A percentile compares a stretch with the other conserved stretches of the same genome.
These are phyloP conservation scores for Stylonectria norvegica DNA, from an alignment of 2,329 filamentous ascomycete species.

Conservation along the genomic window DNA sequence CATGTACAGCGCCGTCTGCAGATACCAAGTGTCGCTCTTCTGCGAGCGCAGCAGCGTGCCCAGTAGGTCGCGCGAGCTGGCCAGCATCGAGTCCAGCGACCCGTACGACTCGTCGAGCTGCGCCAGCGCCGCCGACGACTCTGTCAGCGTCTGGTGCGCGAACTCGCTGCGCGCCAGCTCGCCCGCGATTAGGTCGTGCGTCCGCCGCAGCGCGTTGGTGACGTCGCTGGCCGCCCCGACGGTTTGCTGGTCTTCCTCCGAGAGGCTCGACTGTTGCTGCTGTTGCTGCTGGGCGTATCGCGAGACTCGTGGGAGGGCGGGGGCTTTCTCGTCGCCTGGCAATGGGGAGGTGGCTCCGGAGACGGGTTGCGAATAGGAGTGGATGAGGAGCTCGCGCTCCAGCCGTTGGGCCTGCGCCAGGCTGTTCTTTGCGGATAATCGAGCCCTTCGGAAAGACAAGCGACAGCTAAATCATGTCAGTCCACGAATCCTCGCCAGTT, in stretches of 20 bases:
- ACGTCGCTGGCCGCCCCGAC: constrained; percentile 78
- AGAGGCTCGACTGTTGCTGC: constrained; percentile 35
- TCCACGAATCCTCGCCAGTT: background rate
- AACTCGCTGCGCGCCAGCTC: constrained; percentile 86
- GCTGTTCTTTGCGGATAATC: constrained; percentile 72
- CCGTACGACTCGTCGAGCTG: constrained; percentile 79
- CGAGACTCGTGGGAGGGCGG: constrained; percentile 19
- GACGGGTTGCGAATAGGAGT: constrained; percentile 52
- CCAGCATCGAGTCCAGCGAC: constrained; percentile 72
- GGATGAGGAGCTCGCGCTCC: constrained; percentile 73
- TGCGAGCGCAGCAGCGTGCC: constrained; percentile 78
- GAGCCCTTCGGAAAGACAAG: constrained; percentile 74
- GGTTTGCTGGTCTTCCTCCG: constrained; percentile 69
- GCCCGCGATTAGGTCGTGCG: constrained; percentile 79
- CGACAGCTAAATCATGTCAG: constrained; percentile 44
- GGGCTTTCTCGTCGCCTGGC: constrained; percentile 20
- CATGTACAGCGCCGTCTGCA: constrained; percentile 84
- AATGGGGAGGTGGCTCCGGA: constrained; percentile 32
- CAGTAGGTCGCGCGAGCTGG: constrained; percentile 70
- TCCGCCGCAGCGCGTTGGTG: constrained; percentile 76
- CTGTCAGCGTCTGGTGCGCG: constrained; percentile 81
- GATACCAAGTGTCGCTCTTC: constrained; percentile 97
- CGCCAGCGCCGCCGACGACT: constrained; percentile 78
- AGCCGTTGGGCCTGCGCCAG: constrained; percentile 69
- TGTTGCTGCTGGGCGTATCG: constrained; percentile 31